Conservation (phyloP, 495 filamentous ascomycete species). For the Aspergillus sparsus region DNA sequence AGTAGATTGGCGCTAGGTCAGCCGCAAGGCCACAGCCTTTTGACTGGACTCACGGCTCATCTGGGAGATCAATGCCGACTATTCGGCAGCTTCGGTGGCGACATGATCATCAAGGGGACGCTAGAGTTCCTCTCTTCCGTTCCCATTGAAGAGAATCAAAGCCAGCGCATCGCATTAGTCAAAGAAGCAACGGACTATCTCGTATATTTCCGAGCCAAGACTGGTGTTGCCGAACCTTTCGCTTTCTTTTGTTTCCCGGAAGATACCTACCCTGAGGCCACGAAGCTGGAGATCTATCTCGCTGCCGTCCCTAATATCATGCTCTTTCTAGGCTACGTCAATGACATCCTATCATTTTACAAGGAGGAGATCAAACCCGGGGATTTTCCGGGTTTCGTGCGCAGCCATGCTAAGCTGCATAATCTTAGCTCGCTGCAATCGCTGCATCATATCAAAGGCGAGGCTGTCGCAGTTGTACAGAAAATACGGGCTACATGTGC, state of each 20-base stretch:
- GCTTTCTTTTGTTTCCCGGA: conserved; percentile 14
- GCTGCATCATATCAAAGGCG: not conserved
- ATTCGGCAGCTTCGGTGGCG: conserved; percentile 11
- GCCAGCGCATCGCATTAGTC: not conserved
- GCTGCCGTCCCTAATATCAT: conserved; percentile 6
- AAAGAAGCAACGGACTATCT: conserved; percentile 4
- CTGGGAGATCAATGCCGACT: conserved; percentile 6
- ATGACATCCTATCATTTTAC: conserved; percentile 13
- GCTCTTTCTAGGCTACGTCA: conserved; percentile 11
- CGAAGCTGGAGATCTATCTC: conserved; percentile 3
- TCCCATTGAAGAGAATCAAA: not conserved
- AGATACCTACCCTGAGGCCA: conserved; percentile 4
- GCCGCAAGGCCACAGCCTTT: not conserved
- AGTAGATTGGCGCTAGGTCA: not conserved
- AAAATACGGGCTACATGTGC: not conserved
- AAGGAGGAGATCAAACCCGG: conserved; percentile 7
- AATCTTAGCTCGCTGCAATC: not conserved
- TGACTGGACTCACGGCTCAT: not conserved
- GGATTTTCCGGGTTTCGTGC: conserved; percentile 3
- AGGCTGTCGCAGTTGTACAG: not conserved
- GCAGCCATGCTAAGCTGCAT: conserved; percentile 5
- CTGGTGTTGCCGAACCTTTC: conserved; percentile 6
- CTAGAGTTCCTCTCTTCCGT: conserved; percentile 1
- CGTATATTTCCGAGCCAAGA: conserved; percentile 8
- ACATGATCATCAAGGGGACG: conserved; percentile 10